Conservation (phyloP, 2,329 filamentous ascomycete species). For the Immersiporthe knoxdaviesiana region DNA sequence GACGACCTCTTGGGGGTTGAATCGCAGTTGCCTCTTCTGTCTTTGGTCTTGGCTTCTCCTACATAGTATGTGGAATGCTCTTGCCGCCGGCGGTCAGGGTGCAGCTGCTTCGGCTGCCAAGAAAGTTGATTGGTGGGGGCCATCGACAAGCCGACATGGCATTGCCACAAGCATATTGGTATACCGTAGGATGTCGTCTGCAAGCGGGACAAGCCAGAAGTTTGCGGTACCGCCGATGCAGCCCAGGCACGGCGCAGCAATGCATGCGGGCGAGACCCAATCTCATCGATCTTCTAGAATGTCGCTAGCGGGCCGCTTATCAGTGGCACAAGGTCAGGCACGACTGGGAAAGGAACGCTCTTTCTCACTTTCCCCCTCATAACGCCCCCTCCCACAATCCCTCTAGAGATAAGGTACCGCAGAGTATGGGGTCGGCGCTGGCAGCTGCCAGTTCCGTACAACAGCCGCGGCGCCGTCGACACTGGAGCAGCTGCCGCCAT, state of each 20-base stretch:
- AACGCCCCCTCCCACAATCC: neutral
- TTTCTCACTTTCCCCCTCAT: neutral
- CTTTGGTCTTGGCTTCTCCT: neutral
- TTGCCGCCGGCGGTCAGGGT: too few species aligned
- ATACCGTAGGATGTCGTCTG: too few species aligned
- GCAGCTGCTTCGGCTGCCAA: too few species aligned
- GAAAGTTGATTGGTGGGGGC: too few species aligned
- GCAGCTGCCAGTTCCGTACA: conserved; percentile 8
- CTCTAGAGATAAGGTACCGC: conserved; percentile 7
- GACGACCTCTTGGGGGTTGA: too few species aligned
- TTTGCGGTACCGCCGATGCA: neutral
- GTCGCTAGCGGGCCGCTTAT: conserved; percentile 9
- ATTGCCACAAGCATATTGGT: too few species aligned
- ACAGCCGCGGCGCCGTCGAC: neutral
- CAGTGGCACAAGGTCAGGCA: neutral
- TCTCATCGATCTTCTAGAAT: conserved; percentile 4
- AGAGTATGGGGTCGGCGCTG: neutral
- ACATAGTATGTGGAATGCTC: too few species aligned
- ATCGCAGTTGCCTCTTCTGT: neutral
- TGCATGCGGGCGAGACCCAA: neutral
- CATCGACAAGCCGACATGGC: neutral
- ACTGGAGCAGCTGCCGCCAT: neutral
- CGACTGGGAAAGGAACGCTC: neutral
- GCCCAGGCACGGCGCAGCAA: conserved; percentile 3
- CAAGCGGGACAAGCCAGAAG: too few species aligned